Base-by-base conservation (phyloP, 2,329 filamentous ascomycete genomes). In the Biscogniauxia marginata region DNA sequence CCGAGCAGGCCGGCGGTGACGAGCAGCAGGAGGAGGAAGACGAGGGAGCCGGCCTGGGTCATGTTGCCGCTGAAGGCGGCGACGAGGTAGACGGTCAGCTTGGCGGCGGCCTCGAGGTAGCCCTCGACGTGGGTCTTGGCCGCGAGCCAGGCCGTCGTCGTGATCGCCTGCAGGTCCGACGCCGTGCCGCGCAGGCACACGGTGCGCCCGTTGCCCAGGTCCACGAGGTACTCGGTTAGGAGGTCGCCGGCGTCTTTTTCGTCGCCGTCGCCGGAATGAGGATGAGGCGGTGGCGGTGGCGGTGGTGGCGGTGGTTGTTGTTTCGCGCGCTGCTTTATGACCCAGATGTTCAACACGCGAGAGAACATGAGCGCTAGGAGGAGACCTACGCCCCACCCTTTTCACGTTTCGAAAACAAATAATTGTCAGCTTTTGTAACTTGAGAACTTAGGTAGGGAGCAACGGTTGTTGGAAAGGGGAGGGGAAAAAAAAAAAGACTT, bases 81-180 rank as follows among this genome's bases (percentile, higher is more conserved):
- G 46, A 80, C 79, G 3, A 84, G 63, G 64, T 84, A 87, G 3
- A 86, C 83, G 54, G 84, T 72, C 48, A 87, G 62, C 60, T 84
- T 85, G 8, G 83, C 78, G 0, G 72, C 65, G 0, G 81, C 81
- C 58, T 81, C 79, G 52, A 83, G 69, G 62, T 79, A 82, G 24
- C 78, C 75, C 60, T 86, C 79, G 2, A 77, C 48, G 22, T 74
- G 69, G 0, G 79, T 83, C 67, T 80, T 78, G 43, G 77, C 72
- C 9, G 77, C 74, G 47, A 88, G 69, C 84, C 84, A 87, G 23
- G 75, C 65, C 3, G 81, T 79, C 3, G 80, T 78, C 1, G 84
- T 86, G 44, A 87, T 76, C 24, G 84, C 83, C 55, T 83, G 82
- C 6, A 87, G 73, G 64, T 87, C 84, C 25, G 80, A 75, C 7